Percentiles rank a stretch among this genome's conserved stretches.
These are phyloP conservation scores for Hortiboletus campestris DNA, from an alignment of 768 basidiomycete species.

Conservation along the genomic window DNA sequence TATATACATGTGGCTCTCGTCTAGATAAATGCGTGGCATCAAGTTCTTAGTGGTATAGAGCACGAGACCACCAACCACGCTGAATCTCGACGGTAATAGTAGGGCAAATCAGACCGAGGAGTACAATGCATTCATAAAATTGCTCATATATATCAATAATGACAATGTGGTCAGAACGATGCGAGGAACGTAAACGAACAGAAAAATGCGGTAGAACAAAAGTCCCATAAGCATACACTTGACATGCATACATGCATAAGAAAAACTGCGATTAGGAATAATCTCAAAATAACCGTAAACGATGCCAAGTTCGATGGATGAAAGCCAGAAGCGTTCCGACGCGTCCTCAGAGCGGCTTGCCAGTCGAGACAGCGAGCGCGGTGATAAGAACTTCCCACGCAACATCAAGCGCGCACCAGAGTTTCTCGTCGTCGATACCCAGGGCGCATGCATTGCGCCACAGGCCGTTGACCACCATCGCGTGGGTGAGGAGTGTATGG, in stretches of 20 bases:
- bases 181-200: neutral
- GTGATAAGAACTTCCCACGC: constrained; percentile 49
- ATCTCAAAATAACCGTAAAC: neutral
- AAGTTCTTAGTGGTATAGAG: too few relatives aligned
- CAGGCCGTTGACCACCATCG: constrained; percentile 41
- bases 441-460: constrained; percentile 52
- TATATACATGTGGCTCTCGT: neutral
- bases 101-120: too few relatives aligned
- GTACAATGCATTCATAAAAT: constrained; percentile 11
- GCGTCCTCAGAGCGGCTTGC: constrained; percentile 16
- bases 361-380: constrained; percentile 36
- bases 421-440: constrained; percentile 46
- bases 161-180: neutral
- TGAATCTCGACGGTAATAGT: too few relatives aligned
- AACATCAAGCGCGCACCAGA: constrained; percentile 48
- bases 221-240: constrained; percentile 27
- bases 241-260: neutral
- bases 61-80: too few relatives aligned
- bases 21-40: too few relatives aligned
- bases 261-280: constrained; percentile 5
- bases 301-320: constrained; percentile 11
- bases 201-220: neutral
- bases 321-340: neutral
- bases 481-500: constrained; percentile 35
- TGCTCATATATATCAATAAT: constrained; percentile 28